Evolutionary conservation across 2,329 filamentous ascomycete genomes (phyloP), one percentile per base, ranked within the genome.

Genomic region (Fusarium brevicatenulatum): DNA sequence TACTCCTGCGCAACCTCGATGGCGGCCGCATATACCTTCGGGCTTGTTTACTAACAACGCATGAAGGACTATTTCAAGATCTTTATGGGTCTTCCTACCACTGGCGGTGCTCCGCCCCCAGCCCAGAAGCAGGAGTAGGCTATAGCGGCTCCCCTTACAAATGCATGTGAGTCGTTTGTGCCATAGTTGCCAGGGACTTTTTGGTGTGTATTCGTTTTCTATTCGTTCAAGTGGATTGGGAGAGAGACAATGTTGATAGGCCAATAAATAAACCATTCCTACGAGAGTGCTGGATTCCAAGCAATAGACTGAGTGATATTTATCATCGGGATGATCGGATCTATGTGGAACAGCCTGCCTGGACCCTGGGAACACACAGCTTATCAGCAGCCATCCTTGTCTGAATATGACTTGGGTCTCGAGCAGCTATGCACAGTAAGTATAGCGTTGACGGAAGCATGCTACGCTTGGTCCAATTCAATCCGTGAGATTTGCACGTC

Each of bases 81-180:
- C 79, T 93, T 93, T 80, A 94, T 96, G 91, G 93, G 94, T 46
- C 83, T 97, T 59, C 94, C 94, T 5, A 96, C 94, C 8, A 97
- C 94, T 2, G 94, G 93, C 67, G 92, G 93, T 47, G 83, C 86
- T 32, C 84, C 87, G n/a, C 85, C 86, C 15, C 82, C 89, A 4
- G 82, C 86, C 60, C 85, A 90, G 81, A 84, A 86, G 81, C 83
- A 87, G 78, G 57, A 74, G 36, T 73, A 73, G 43, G 56, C 9
- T 23, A 36, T 49, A 12, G 9, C n/a, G 16, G 13, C 9, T n/a
- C 16, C 13, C n/a, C 11, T 32, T 37, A 30, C n/a, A 15, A 50
- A 42, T 36, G 19, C 30, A 25, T 44, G 18, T 7, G 47, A 53
- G 58, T 53, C 55, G 42, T 37, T 21, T 64, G 23, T 21, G 43